Conservation (phyloP, 768 basidiomycete genomes). For the Lentinula boryana region DNA sequence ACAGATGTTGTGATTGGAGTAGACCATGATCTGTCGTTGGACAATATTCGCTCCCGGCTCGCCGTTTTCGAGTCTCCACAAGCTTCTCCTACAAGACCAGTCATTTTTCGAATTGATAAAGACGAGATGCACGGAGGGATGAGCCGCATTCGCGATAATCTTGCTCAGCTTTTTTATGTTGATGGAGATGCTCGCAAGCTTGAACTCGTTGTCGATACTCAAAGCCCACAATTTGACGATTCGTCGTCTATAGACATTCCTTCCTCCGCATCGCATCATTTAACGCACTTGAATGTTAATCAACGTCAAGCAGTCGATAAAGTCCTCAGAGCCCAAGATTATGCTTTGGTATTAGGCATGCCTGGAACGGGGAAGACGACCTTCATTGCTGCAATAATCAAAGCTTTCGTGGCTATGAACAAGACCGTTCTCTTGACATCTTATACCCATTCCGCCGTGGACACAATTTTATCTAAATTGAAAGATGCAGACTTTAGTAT, state of each 20-base stretch:
- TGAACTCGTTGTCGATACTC: slow-evolving; percentile 77
- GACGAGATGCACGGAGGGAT: slow-evolving; percentile 88
- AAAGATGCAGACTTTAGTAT: slow-evolving; percentile 62
- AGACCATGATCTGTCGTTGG: slow-evolving; percentile 66
- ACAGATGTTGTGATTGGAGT: slow-evolving; percentile 69
- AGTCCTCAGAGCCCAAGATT: slow-evolving; percentile 78
- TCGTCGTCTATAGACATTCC: slow-evolving; percentile 14
- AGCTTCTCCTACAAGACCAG: slow-evolving; percentile 8
- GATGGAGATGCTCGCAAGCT: slow-evolving; percentile 66
- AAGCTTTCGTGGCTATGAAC: slow-evolving; percentile 67
- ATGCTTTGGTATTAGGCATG: slow-evolving; percentile 93
- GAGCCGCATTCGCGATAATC: slow-evolving; percentile 84
- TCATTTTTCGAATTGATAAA: slow-evolving; percentile 84
- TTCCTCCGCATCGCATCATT: slow-evolving; percentile 20
- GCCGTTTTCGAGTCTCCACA: slow-evolving; percentile 12
- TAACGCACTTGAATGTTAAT: slow-evolving; percentile 54
- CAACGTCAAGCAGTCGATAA: slow-evolving; percentile 70
- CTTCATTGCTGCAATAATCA: slow-evolving; percentile 85
- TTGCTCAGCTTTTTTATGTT: slow-evolving; percentile 82
- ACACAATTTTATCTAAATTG: slow-evolving; percentile 89
- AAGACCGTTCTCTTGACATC: slow-evolving; percentile 87
- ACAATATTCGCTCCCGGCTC: slow-evolving; percentile 37
- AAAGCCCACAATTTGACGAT: slow-evolving; percentile 53
- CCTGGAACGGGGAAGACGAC: slow-evolving; percentile 99
- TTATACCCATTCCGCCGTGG: slow-evolving; percentile 98